Conservation (phyloP, 73 alveolate genomes). For the Paramecium octaurelia region DNA sequence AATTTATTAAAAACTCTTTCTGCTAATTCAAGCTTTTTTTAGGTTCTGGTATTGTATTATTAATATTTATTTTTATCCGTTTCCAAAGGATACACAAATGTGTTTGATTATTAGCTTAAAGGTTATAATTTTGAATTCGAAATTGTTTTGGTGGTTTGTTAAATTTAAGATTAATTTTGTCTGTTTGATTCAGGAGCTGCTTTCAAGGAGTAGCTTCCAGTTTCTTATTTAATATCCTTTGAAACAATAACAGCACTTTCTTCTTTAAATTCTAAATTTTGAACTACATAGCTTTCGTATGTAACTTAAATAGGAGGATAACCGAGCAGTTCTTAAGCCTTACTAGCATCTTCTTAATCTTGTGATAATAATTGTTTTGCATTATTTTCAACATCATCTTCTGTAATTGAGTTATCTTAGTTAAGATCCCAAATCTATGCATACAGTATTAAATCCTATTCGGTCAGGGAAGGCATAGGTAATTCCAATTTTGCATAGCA, state of each 20-base stretch:
- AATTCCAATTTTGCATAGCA: not conserved
- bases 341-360: not conserved
- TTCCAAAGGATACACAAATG: not conserved
- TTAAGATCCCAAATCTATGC: not conserved
- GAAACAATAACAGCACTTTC: not conserved
- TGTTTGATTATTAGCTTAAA: not conserved
- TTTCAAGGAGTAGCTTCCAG: not conserved
- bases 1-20: not conserved
- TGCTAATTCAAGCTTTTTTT: not conserved
- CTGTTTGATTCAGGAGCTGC: not conserved
- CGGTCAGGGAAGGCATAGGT: not conserved
- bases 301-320: not conserved
- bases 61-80: not conserved
- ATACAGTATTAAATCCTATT: not conserved
- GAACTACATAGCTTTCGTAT: not conserved
- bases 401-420: not conserved
- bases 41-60: constrained; percentile 3
- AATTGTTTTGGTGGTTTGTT: not conserved
- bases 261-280: not conserved
- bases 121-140: not conserved
- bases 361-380: not conserved
- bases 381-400: not conserved
- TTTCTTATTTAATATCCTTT: not conserved
- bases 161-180: not conserved
- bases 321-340: not conserved